phyloP scores from a whole-genome alignment of 1,284 basidiomycete species.

The Marasmius sp. region DNA sequence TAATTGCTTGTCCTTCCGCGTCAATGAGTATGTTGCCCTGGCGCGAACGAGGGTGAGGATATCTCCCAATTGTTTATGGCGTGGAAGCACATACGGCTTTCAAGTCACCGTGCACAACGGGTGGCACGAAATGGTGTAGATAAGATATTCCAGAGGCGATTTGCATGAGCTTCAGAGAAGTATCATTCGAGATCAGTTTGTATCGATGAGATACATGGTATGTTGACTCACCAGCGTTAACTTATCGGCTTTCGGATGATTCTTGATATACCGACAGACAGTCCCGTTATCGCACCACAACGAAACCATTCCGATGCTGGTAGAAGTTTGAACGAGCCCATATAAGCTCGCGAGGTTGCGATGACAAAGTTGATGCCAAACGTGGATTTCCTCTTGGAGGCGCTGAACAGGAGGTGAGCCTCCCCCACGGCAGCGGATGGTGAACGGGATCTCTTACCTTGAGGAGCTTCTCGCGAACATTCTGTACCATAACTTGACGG shows the following conservation, averaged over 20 bases:
- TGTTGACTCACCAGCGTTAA: conserved; percentile 43
- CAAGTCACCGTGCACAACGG: conserved; percentile 56
- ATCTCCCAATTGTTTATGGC: not conserved
- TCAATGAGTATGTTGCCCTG: conserved; percentile 59
- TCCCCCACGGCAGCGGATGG: not conserved
- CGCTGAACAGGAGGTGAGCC: conserved; percentile 30
- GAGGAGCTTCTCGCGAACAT: conserved; percentile 50
- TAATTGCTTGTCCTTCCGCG: conserved; percentile 45
- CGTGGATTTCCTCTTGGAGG: conserved; percentile 49
- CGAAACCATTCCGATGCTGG: conserved; percentile 58
- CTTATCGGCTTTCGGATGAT: conserved; percentile 38
- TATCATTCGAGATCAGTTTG: not conserved
- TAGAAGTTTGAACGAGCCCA: conserved; percentile 46
- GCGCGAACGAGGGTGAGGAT: not conserved
- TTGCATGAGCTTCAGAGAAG: conserved; percentile 40
- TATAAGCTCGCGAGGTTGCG: conserved; percentile 50
- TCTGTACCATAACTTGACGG: conserved; percentile 49
- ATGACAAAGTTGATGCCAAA: conserved; percentile 55
- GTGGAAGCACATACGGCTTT: conserved; percentile 45
- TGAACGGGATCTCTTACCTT: conserved; percentile 32
- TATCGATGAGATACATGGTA: not conserved
- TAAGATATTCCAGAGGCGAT: conserved; percentile 54
- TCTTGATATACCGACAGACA: conserved; percentile 45
- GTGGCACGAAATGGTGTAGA: conserved; percentile 49
- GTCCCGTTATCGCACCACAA: conserved; percentile 61